Percentiles rank a stretch among this genome's conserved stretches.
Conservation (phyloP, 371 early-diverging fungal genomes). For the Sporodiniella umbellata region DNA sequence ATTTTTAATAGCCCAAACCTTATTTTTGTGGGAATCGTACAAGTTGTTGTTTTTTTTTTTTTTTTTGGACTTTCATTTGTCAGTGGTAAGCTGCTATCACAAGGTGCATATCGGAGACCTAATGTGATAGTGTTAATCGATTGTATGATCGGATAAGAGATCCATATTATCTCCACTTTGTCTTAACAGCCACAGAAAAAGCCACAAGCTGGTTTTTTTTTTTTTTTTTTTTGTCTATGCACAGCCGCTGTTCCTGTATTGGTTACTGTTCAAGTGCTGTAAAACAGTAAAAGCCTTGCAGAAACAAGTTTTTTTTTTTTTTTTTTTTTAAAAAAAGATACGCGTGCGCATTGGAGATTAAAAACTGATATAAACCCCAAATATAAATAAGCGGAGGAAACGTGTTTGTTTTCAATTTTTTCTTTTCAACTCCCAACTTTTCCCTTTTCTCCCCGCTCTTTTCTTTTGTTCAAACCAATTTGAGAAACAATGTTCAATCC, state of each 20-base stretch:
- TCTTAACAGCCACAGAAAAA: too few species aligned
- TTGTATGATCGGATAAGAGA: constrained; percentile 4
- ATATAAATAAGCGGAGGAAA: not conserved
- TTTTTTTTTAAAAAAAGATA: not conserved
- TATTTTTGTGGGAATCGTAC: too few species aligned
- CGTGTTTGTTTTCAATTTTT: not conserved
- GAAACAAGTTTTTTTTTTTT: too few species aligned
- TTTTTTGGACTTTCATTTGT: not conserved
- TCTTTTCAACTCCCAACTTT: not conserved
- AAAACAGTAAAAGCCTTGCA: too few species aligned
- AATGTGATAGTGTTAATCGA: not conserved
- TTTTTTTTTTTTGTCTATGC: too few species aligned
- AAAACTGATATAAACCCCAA: not conserved
- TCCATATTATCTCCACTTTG: not conserved
- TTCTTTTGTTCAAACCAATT: constrained; percentile 2
- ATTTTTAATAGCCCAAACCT: not conserved
- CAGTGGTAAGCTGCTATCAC: not conserved
- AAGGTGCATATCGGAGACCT: not conserved
- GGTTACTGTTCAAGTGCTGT: too few species aligned
- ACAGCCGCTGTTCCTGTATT: too few species aligned
- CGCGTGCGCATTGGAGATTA: not conserved
- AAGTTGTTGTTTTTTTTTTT: too few species aligned
- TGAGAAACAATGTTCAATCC: constrained; percentile 17
- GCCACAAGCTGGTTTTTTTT: too few species aligned
- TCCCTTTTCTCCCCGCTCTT: not conserved